Evolutionary conservation across 306 rosid species (phyloP).

Genomic region (Medicago truncatula): MtrunA17r5.0-ANR NC_053042.1:40455501-40456000

Average conservation of each 20-base stretch:
- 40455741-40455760: conserved; percentile 23
- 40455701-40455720: conserved; percentile 40
- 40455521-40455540: conserved; percentile 71
- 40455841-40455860: neutral
- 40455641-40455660: conserved; percentile 52
- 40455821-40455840: neutral
- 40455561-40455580: conserved; percentile 41
- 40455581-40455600: conserved; percentile 36
- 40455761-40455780: conserved; percentile 34
- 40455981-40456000: too few relatives aligned
- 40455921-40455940: too few relatives aligned
- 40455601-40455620: conserved; percentile 40
- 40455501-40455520: conserved; percentile 60
- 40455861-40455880: too few relatives aligned
- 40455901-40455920: too few relatives aligned
- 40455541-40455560: conserved; percentile 16
- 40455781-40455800: conserved; percentile 37
- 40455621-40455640: conserved; percentile 65
- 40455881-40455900: too few relatives aligned
- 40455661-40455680: conserved; percentile 28
- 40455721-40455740: conserved; percentile 43
- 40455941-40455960: too few relatives aligned
- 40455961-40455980: too few relatives aligned
- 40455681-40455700: conserved; percentile 46
- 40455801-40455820: conserved; percentile 33